These are phyloP conservation scores for Pseudocercospora ulei DNA, from an alignment of 2,329 filamentous ascomycete species.

Conservation along the genomic window DNA sequence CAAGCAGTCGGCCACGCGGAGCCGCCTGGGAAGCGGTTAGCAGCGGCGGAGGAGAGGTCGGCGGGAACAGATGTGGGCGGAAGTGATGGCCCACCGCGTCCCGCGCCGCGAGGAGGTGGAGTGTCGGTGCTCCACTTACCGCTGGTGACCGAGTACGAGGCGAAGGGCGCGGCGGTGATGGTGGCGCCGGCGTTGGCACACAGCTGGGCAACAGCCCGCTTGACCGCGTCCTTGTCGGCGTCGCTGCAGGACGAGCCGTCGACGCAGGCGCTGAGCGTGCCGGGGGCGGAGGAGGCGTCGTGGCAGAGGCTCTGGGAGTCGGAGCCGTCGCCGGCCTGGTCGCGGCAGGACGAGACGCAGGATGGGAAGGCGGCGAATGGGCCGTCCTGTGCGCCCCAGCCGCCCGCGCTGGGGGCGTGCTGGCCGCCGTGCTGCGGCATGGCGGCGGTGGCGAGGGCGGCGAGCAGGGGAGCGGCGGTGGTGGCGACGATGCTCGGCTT, in stretches of 20 bases:
- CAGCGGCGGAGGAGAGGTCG: slow-evolving; percentile 21
- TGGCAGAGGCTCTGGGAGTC: slow-evolving; percentile 21
- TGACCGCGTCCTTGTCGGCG: slow-evolving; percentile 24
- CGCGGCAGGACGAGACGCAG: slow-evolving; percentile 17
- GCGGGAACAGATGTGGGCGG: slow-evolving; percentile 27
- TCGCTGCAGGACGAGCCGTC: slow-evolving; percentile 21
- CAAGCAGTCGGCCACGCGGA: slow-evolving; percentile 20
- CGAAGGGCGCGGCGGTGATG: slow-evolving; percentile 23
- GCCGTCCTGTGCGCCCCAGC: slow-evolving; percentile 10
- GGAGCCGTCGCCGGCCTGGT: slow-evolving; percentile 14
- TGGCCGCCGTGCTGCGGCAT: slow-evolving; percentile 13
- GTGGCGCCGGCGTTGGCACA: slow-evolving; percentile 28
- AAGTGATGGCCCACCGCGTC: too few species aligned
- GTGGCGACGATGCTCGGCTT: slow-evolving; percentile 13
- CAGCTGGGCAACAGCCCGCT: slow-evolving; percentile 26
- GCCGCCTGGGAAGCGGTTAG: slow-evolving; percentile 19
- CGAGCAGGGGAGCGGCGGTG: slow-evolving; percentile 15
- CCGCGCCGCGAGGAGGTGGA: neutral
- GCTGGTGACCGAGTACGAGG: slow-evolving; percentile 25
- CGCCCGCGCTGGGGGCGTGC: slow-evolving; percentile 9
- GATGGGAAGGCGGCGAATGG: slow-evolving; percentile 18
- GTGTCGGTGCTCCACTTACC: slow-evolving; percentile 19
- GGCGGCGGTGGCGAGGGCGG: slow-evolving; percentile 17
- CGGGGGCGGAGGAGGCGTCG: slow-evolving; percentile 19
- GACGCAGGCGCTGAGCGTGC: slow-evolving; percentile 25